Conservation (phyloP, 1,284 basidiomycete genomes). For the Ganoderma leucocontextum region DNA sequence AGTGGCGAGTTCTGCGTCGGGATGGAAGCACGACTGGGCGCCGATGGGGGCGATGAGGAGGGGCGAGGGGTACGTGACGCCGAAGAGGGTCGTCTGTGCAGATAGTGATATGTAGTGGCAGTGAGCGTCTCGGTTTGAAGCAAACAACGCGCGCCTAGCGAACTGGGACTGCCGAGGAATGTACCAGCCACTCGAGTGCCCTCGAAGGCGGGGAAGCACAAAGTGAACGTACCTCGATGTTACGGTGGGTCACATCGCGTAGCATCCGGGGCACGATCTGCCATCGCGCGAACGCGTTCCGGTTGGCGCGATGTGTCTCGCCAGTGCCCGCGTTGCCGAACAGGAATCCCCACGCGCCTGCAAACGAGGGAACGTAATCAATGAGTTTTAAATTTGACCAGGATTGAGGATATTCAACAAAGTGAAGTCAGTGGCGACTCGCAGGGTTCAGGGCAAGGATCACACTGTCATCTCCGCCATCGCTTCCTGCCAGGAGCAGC, state of each 20-base stretch:
- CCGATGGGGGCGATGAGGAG: constrained; percentile 80
- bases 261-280: constrained; percentile 82
- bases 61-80: constrained; percentile 69
- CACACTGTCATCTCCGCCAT: neutral
- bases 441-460: neutral
- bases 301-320: constrained; percentile 65
- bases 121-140: neutral
- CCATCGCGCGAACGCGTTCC: constrained; percentile 63
- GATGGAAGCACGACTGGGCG: constrained; percentile 69
- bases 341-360: constrained; percentile 71
- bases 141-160: neutral
- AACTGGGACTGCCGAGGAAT: neutral
- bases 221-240: constrained; percentile 58
- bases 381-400: neutral
- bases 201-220: neutral
- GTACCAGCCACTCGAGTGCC: neutral
- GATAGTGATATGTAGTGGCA: neutral
- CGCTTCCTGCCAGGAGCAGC: neutral
- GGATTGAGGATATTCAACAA: neutral
- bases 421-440: neutral
- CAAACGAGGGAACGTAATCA: neutral
- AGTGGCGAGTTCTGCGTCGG: constrained; percentile 73
- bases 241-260: constrained; percentile 69
- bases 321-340: constrained; percentile 68
- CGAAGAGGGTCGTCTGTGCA: constrained; percentile 52